Conservation (phyloP, 352 stramenopile genomes). For the Halophytophthora batemanensis region DNA sequence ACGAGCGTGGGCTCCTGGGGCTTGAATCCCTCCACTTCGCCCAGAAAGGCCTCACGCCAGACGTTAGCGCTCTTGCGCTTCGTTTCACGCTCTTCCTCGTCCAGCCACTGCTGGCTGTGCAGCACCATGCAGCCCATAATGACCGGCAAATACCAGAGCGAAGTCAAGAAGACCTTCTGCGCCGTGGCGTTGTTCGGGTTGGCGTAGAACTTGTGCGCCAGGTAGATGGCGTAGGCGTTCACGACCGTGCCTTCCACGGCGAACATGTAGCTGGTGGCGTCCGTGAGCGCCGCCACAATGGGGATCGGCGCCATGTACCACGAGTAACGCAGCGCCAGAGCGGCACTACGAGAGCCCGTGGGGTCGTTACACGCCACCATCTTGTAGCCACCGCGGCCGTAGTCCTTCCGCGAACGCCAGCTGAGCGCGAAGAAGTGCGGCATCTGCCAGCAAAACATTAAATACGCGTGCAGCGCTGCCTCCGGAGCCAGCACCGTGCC, state of each 20-base stretch:
- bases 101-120: constrained; percentile 92
- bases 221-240: constrained; percentile 95
- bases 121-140: constrained; percentile 97
- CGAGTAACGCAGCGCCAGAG: constrained; percentile 93
- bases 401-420: constrained; percentile 95
- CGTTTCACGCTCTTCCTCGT: constrained; percentile 60
- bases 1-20: constrained; percentile 29
- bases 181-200: constrained; percentile 94
- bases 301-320: constrained; percentile 94
- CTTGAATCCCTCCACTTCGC: constrained; percentile 68
- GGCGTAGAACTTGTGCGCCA: constrained; percentile 93
- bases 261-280: constrained; percentile 99
- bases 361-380: constrained; percentile 95
- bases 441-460: constrained; percentile 99
- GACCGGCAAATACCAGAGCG: constrained; percentile 97
- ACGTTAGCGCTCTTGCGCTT: constrained; percentile 49
- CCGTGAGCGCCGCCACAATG: constrained; percentile 87
- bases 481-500: constrained; percentile 74
- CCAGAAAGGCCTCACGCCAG: constrained; percentile 73
- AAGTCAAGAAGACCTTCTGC: constrained; percentile 96
- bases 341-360: constrained; percentile 89
- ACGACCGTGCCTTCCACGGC: constrained; percentile 94
- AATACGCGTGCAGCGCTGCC: constrained; percentile 70
- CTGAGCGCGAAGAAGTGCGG: constrained; percentile 99
- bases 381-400: constrained; percentile 90